Conservation (phyloP, 768 basidiomycete species). For the Neoboletus subvelutipes region DNA sequence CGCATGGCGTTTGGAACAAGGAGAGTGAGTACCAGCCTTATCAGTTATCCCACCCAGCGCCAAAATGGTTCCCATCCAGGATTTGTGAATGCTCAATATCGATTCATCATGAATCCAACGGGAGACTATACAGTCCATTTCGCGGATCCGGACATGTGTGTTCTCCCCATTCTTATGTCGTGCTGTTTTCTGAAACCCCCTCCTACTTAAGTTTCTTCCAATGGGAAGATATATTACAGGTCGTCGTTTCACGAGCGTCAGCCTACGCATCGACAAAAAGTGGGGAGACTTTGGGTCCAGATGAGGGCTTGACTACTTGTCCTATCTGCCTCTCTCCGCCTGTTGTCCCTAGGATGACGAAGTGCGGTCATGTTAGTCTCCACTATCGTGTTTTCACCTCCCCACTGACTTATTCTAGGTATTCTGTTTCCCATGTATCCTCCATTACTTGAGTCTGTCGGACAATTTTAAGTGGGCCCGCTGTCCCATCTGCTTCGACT, state of each 20-base stretch:
- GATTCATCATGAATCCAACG: constrained; percentile 91
- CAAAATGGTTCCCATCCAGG: constrained; percentile 45
- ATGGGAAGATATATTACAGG: constrained; percentile 94
- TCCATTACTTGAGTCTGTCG: constrained; percentile 84
- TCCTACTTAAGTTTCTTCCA: constrained; percentile 74
- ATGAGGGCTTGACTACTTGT: constrained; percentile 72
- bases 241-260: constrained; percentile 85
- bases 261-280: constrained; percentile 65
- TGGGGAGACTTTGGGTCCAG: constrained; percentile 41
- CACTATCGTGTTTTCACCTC: background rate
- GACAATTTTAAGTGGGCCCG: constrained; percentile 83
- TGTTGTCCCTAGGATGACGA: constrained; percentile 89
- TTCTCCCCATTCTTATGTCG: constrained; percentile 13
- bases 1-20: constrained; percentile 78
- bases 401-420: constrained; percentile 51
- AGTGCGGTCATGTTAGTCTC: constrained; percentile 90
- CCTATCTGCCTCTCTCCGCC: constrained; percentile 96
- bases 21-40: constrained; percentile 67
- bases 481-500: constrained; percentile 96
- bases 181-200: background rate
- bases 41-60: constrained; percentile 14
- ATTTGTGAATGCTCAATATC: constrained; percentile 94
- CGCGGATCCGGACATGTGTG: constrained; percentile 95
- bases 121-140: constrained; percentile 95
- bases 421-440: constrained; percentile 92